Evolutionary conservation across 345 rosid species (phyloP), one percentile per base, ranked within the genome.

Genomic region (Melastoma malabathricum): DNA sequence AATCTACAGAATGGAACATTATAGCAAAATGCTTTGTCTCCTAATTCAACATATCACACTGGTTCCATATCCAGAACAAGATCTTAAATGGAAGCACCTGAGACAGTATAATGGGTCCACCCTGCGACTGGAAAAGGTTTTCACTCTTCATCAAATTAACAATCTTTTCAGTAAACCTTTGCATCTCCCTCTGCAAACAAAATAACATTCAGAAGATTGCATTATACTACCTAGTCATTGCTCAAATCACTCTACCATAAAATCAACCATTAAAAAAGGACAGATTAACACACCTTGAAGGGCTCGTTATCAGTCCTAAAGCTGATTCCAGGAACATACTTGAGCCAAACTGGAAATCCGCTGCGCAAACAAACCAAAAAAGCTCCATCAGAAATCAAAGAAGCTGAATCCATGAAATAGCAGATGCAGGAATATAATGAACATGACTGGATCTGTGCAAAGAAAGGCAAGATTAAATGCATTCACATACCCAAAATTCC

Each of bases 301-400:
- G 99, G 99, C 75, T 93, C 97, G 51, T 93, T 93, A 72, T 93
- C 97, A 50, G 99, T 93, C 65, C 99, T 75, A 65, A 93, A 93
- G 71, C 99, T 93, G 67, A 93, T 93, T 59, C 85, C 97, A 18
- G 95, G 97, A 13, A 93, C 97, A 83, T 83, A 93, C 83, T 88
- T 93, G 16, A 93, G 67, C 99, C 99, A 93, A 41, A 93, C 99
- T 43, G 99, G 99, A 69, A 93, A 93, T 17, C 99, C 99, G 41
- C 99, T 93, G 72, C 46, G 67, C 58, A 59, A 34, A 34, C 10
- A 10, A 43, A 10, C 25, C 25, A 5, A 27, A 45, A 4, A 10
- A 47, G 25, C 47, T 13, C 6, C 43, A 65, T 58, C 15, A 59
- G 60, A 8, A 9, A 51, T 15, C 54, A 29, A 43, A 50, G 15